Evolutionary conservation across 1,284 basidiomycete species (phyloP), one percentile per base, ranked within the genome.

Genomic region (Sanghuangporus baumii): DNA sequence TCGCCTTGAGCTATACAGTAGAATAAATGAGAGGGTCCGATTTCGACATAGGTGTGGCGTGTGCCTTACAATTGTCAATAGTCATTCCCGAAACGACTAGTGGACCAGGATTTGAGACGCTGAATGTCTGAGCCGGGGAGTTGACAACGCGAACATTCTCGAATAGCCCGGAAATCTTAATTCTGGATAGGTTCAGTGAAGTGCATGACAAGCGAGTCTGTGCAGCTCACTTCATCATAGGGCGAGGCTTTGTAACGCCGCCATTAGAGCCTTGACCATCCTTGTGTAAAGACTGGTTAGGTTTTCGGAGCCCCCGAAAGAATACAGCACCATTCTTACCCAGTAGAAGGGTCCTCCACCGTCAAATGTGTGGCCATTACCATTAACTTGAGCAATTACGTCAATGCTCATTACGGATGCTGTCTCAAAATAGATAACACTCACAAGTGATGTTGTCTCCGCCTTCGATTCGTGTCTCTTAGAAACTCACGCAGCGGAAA

Each of bases 161-260:
- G 67, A 76, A 84, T 9, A 75, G 76, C 1, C 82, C 83, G 37
- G 82, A 84, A 2, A 81, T 82, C 67, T 78, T 78, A 64, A 84
- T 83, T 70, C 81, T 83, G 58, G 5, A 56, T 46, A 18, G 40
- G 31, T 43, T 38, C 52, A 36, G 8, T 12, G 11, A 62, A 26
- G 31, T 57, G 54, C 64, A 26, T 58, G 65, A 40, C 56, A 46
- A 46, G 18, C 16, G 43, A 18, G 77, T 6, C 74, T 75, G 34
- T 37, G 16, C n/a, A 6, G 63, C 69, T 43, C 57, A 72, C 74
- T 75, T 76, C 72, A 72, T 72, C 69, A 74, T 72, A 6, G 70
- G 71, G 69, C 78, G 77, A 6, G 76, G 77, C 66, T 78, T 78
- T 14, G 72, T 73, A 38, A 72, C 66, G 14, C 74, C 75, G 14